A percentile compares a stretch with the other conserved stretches of the same genome.
phyloP scores from a whole-genome alignment of 768 basidiomycete species.

The Hygrophoropsis aurantiaca region DNA sequence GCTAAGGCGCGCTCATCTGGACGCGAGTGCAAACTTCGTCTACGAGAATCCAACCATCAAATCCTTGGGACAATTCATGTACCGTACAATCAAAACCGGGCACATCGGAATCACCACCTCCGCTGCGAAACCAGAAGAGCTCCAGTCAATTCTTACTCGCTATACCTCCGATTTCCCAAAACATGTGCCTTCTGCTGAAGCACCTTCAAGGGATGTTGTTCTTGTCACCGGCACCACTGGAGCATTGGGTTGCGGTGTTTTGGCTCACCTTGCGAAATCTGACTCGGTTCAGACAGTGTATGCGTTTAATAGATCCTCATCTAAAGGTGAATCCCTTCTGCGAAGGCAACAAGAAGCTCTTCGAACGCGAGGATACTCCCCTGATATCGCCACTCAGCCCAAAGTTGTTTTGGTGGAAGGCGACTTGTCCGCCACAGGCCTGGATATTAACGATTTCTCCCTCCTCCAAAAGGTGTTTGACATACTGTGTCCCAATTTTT shows the following conservation, averaged over 20 bases:
- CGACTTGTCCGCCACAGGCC: too few species aligned
- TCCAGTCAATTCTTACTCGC: not conserved
- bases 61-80: conserved; percentile 7
- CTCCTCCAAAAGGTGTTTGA: conserved; percentile 18
- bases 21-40: conserved; percentile 17
- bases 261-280: conserved; percentile 14
- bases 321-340: conserved; percentile 7
- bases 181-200: not conserved
- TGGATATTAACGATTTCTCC: conserved; percentile 28
- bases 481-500: not conserved
- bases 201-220: conserved; percentile 10
- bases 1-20: conserved; percentile 19
- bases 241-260: conserved; percentile 21
- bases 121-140: not conserved
- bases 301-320: conserved; percentile 20
- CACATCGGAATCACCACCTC: not conserved
- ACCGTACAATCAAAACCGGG: too few species aligned
- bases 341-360: conserved; percentile 27
- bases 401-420: conserved; percentile 32
- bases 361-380: conserved; percentile 24
- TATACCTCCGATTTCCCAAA: not conserved
- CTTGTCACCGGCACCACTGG: conserved; percentile 32
- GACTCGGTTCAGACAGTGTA: conserved; percentile 14
- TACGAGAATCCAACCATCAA: conserved; percentile 30
- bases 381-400: conserved; percentile 13